Evolutionary conservation across 2,329 filamentous ascomycete species (phyloP), one percentile per base, ranked within the genome.

Genomic region (Magnaporthiopsis rhizophila): DNA sequence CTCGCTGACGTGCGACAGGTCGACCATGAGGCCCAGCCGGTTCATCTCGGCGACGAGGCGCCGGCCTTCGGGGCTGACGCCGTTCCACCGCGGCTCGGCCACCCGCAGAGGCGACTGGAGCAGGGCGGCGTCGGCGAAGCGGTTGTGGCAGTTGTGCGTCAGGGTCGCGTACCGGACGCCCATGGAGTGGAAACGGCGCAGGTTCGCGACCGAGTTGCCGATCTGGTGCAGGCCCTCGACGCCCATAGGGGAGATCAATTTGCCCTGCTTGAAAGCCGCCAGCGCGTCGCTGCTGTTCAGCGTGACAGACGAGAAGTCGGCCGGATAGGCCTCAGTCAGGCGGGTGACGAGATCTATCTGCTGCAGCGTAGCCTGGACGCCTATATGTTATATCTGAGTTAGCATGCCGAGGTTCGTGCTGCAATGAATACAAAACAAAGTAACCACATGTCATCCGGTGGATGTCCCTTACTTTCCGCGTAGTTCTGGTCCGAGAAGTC

Each of bases 151-250:
- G 75, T 96, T 96, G 80, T 96, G 94, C 2, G 91, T 97, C 21
- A 98, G 79, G 0, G 93, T 97, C 24, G 89, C 88, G 71, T 97
- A 97, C 62, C 92, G 87, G 6, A 93, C 92, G 1, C 94, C 94
- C 3, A 96, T 81, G 3, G 83, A 79, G 74, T 95, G 81, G 75
- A 89, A 97, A 30, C 86, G 81, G 8, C 94, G 87, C 12, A 98
- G 80, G 64, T 87, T 92, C 57, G 89, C 83, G 30, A 88, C 80
- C 0, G 87, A 90, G 77, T 97, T 97, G 65, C 92, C 93, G 69
- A 98, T 96, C 71, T 97, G 94, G 73, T 98, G 94, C 9, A 97
- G 83, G 3, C 94, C 94, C 77, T 97, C 92, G 63, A 96, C 86
- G 3, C 89, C 91, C 4, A 94, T 78, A 0, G 91, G 90, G 0